A percentile compares a stretch with the other conserved stretches of the same genome.
Conservation (phyloP, 768 basidiomycete genomes). For the Tubosaeta brunneosetosa region DNA sequence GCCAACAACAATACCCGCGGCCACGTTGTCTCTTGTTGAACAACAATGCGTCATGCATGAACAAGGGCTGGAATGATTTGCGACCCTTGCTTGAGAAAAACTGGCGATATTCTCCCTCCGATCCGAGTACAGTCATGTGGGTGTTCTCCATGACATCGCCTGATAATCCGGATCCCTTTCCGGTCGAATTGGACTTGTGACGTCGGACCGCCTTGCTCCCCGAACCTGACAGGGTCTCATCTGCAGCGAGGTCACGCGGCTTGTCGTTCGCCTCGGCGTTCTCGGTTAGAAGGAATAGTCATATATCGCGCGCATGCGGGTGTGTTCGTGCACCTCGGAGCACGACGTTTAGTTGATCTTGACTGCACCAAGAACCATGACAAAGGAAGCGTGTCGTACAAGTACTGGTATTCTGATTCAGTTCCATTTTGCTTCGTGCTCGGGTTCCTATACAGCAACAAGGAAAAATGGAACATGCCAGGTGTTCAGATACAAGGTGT, state of each 20-base stretch:
- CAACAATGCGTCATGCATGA: not conserved
- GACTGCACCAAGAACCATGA: not conserved
- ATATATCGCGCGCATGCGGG: not conserved
- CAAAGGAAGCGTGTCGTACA: not conserved
- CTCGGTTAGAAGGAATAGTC: not conserved
- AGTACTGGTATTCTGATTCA: not conserved
- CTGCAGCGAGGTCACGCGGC: not conserved
- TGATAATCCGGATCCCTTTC: not conserved
- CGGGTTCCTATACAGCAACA: not conserved
- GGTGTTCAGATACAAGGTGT: not conserved
- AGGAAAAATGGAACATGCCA: not conserved
- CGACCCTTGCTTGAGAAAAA: not conserved
- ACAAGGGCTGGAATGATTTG: not conserved
- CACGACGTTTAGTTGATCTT: not conserved
- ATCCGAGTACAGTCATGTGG: not conserved
- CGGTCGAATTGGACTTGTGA: not conserved
- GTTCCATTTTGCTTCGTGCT: not conserved
- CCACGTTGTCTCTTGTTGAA: not conserved
- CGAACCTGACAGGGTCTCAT: not conserved
- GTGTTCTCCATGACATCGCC: not conserved
- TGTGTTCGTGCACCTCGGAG: not conserved
- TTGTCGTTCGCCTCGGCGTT: not conserved
- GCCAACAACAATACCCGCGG: not conserved
- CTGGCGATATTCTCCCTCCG: not conserved
- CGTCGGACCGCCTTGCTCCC: not conserved